Conservation (phyloP, 306 rosid genomes). For the Psophocarpus tetragonolobus region DNA sequence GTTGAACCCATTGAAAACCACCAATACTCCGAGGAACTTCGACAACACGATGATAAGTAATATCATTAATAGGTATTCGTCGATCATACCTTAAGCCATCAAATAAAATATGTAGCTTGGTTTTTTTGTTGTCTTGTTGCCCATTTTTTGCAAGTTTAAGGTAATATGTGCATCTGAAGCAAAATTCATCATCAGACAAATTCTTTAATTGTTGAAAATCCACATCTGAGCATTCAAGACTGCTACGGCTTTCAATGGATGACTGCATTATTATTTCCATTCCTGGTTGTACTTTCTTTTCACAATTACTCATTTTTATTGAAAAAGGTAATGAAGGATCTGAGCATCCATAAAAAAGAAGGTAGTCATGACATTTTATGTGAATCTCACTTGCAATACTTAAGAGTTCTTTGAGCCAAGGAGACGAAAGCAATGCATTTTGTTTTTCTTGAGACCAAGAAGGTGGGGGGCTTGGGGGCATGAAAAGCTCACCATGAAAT, state of each 20-base stretch:
- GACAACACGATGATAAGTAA: too few species aligned
- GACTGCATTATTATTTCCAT: not conserved
- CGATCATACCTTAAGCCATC: not conserved
- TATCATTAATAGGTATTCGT: not conserved
- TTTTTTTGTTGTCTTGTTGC: not conserved
- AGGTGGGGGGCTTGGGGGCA: not conserved
- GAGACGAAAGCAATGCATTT: not conserved
- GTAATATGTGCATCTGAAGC: not conserved
- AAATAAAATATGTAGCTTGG: not conserved
- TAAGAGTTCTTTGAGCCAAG: not conserved
- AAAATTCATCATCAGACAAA: not conserved
- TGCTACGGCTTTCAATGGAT: not conserved
- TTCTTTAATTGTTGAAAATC: not conserved
- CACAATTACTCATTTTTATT: accelerated
- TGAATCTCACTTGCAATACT: not conserved
- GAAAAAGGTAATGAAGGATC: not conserved
- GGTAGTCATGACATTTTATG: not conserved
- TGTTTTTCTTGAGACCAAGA: not conserved
- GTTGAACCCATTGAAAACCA: too few species aligned
- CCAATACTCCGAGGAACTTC: too few species aligned
- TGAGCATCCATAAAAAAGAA: not conserved
- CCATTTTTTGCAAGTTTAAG: not conserved
- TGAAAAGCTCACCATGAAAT: not conserved
- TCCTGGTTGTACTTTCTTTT: not conserved
- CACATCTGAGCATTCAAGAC: not conserved